Evolutionary conservation across 75 land plant genomes (phyloP).

Genomic region (Pinus tabuliformis): DNA sequence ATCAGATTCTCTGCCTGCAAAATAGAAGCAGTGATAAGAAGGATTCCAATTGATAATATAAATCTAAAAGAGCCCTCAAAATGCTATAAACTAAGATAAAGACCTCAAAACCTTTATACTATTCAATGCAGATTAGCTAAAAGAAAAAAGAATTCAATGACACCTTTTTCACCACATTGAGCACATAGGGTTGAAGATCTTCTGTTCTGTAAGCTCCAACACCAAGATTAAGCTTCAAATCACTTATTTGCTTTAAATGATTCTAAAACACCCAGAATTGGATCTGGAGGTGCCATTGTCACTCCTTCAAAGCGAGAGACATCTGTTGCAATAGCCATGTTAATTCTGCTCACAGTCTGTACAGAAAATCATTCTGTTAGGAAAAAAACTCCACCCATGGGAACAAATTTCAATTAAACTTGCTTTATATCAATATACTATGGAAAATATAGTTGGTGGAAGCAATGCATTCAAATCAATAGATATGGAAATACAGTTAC

Average conservation of each 20-base stretch:
- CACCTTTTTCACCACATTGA: slow-evolving; percentile 97
- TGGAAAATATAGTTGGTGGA: no score
- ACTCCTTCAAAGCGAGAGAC: slow-evolving; percentile 88
- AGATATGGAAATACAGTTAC: no score
- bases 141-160: not conserved
- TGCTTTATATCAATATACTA: no score
- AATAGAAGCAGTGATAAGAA: not conserved
- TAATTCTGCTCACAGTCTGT: slow-evolving; percentile 44
- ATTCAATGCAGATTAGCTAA: not conserved
- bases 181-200: slow-evolving; percentile 97
- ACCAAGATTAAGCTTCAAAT: slow-evolving; percentile 88
- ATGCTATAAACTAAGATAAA: not conserved
- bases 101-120: not conserved
- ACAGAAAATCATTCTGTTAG: no score
- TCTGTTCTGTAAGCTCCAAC: slow-evolving; percentile 98
- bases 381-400: no score
- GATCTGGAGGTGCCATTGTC: slow-evolving; percentile 99
- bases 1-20: slow-evolving; percentile 88
- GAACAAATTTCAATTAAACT: no score
- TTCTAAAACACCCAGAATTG: slow-evolving; percentile 98
- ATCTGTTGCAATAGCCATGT: slow-evolving; percentile 68
- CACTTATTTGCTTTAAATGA: slow-evolving; percentile 83
- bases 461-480: no score
- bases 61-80: not conserved
- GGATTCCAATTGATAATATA: not conserved